A percentile compares a stretch with the other conserved stretches of the same genome.
Conservation (phyloP, 2,329 filamentous ascomycete species). For the Aciculosporium take region DNA sequence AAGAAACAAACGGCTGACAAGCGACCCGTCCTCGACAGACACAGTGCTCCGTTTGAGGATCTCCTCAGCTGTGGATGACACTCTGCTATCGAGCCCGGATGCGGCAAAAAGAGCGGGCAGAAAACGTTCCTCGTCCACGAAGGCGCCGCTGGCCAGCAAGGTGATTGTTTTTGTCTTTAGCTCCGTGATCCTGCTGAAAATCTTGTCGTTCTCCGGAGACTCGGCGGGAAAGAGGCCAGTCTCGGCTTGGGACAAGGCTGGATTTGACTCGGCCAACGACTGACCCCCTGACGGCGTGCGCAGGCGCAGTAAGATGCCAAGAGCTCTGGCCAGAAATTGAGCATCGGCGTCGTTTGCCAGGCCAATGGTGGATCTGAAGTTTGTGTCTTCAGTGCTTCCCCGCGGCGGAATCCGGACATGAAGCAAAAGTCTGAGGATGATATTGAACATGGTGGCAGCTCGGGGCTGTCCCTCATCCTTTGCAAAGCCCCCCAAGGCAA, state of each 20-base stretch:
- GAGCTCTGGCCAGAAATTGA: conserved; percentile 55
- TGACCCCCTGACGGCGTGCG: conserved; percentile 16
- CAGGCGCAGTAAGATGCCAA: conserved; percentile 56
- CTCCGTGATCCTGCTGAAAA: conserved; percentile 24
- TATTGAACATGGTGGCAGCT: conserved; percentile 57
- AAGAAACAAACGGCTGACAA: conserved; percentile 54
- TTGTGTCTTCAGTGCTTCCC: conserved; percentile 63
- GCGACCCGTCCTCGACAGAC: conserved; percentile 52
- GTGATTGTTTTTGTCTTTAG: conserved; percentile 45
- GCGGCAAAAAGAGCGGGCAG: conserved; percentile 72
- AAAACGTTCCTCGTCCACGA: conserved; percentile 71
- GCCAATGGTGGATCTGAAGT: conserved; percentile 50
- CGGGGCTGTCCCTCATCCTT: conserved; percentile 18
- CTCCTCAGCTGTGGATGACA: conserved; percentile 77
- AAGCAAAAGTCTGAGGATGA: conserved; percentile 63
- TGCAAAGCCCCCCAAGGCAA: conserved; percentile 19
- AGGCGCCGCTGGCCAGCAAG: conserved; percentile 73
- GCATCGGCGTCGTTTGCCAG: conserved; percentile 56
- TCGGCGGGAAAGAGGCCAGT: conserved; percentile 18
- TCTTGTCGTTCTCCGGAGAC: conserved; percentile 49
- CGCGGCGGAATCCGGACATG: conserved; percentile 58
- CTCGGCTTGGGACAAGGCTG: conserved; percentile 18
- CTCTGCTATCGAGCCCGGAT: conserved; percentile 65
- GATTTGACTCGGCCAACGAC: conserved; percentile 19
- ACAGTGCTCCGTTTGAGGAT: conserved; percentile 67